Base-by-base conservation (phyloP, 1,139 yeast species). In the Groenewaldozyma sp. region DNA sequence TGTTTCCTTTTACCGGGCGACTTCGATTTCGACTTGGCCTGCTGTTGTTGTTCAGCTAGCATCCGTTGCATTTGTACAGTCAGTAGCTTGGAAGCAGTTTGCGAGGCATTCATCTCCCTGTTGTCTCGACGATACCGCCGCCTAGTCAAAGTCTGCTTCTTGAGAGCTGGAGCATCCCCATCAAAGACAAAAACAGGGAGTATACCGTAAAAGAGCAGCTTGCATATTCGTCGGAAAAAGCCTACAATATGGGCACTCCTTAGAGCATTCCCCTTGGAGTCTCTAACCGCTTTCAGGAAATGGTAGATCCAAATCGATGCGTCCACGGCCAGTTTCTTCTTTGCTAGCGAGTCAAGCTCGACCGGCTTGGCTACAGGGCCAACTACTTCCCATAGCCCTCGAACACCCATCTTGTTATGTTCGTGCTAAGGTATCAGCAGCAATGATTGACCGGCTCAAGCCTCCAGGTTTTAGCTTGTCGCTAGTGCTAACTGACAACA, bases 391-490 rank as follows among this genome's bases (percentile, higher is more conserved):
- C 99, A 93, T 40, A 93, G 71, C 6, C 94, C 84, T 52, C 84
- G 84, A 38, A 93, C 99, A 64, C 99, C 99, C 99, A 93, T 91
- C n/a, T n/a, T n/a, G n/a, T n/a, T n/a, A n/a, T n/a, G n/a, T n/a
- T n/a, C n/a, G n/a, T n/a, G n/a, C n/a, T n/a, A n/a, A n/a, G n/a
- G n/a, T n/a, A n/a, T n/a, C n/a, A n/a, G n/a, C n/a, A n/a, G n/a
- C n/a, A n/a, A n/a, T n/a, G n/a, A n/a, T n/a, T n/a, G n/a, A n/a
- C n/a, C n/a, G n/a, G n/a, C n/a, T n/a, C n/a, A n/a, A n/a, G n/a
- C n/a, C n/a, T n/a, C n/a, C n/a, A n/a, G n/a, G n/a, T n/a, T n/a
- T n/a, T n/a, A n/a, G n/a, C n/a, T n/a, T n/a, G n/a, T n/a, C n/a
- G n/a, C n/a, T n/a, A n/a, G n/a, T n/a, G n/a, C n/a, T n/a, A n/a